Evolutionary conservation across 2,329 filamentous ascomycete species (phyloP), one percentile per base, ranked within the genome.

Genomic region (Aspergillus awamori): DNA sequence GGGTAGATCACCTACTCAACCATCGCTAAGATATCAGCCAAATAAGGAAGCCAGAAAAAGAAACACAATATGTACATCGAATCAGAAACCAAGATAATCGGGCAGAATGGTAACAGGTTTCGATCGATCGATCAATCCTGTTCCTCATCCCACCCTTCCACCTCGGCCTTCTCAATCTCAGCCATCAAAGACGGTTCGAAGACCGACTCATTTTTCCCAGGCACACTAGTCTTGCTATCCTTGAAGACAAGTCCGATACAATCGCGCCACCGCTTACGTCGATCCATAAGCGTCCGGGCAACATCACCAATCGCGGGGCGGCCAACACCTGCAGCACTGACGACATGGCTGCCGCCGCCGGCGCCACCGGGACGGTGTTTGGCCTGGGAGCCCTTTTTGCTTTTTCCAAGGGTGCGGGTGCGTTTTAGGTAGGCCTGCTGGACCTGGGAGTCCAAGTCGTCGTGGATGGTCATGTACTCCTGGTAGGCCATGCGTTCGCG

Each of bases 381-480:
- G 41, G 77, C 78, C 74, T 96, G 94, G 30, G 83, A 82, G 60
- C 93, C 89, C 80, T 96, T 97, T 77, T 96, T 96, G 76, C 88
- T 92, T 81, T 98, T 96, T 75, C 93, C 92, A 79, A 98, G 89
- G 0, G 92, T 97, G 51, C 95, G 88, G 28, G 94, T 98, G 24
- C 95, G 90, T 80, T 99, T 99, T 48, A 96, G 87, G 73, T 98
- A 99, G 3, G 95, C 94, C 55, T 92, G 89, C 73, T 98, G 93
- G 45, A 98, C 93, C 74, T 98, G 95, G 45, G 89, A 88, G 81
- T 99, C 95, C 22, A 99, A 87, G 75, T 99, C 95, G 74, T 99
- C 95, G 54, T 96, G 89, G 69, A 99, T 99, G 59, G 93, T 97
- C 75, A 89, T 90, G 81, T 97, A 99, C 75, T 99, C 95, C 74